Base-by-base conservation (phyloP, 1,284 basidiomycete species). In the Rugiboletus extremiorientalis region DNA sequence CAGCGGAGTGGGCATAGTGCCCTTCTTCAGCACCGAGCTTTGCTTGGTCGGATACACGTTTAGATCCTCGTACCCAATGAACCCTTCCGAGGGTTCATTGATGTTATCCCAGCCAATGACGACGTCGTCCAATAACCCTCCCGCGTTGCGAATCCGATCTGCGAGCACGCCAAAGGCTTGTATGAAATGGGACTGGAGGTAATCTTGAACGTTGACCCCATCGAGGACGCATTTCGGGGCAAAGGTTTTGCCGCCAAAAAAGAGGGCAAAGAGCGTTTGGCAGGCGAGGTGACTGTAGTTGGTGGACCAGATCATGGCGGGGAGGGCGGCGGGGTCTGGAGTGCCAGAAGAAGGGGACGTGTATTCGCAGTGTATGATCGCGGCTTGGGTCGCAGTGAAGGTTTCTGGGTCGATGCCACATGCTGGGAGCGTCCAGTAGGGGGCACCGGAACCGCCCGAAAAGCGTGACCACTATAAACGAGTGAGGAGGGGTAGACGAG, bases 91-190 rank as follows among this genome's bases (percentile, higher is more conserved):
- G 0, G 96, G 96, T 73, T 99, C 96, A 72, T 98, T 98, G 75
- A 98, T 77, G 65, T 88, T 91, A 71, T 99, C 96, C 96, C 96
- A 98, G 0, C 96, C 96, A 55, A 98, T 88, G 27, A 99, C 84
- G 62, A 92, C 94, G 43, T 87, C 84, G 47, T 98, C 96, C 28
- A 91, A 74, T 22, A 98, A 76, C 47, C 85, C 88, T 0, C 88
- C 89, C 0, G 88, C 91, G 16, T 66, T 63, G 4, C 66, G 66
- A 43, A 99, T 90, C 28, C 84, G 81, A 66, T 91, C 84, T 1
- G 91, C 94, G 36, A 99, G 81, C 37, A 79, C 75, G 0, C 84
- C 85, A 62, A 91, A 84, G 0, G 96, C 94, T 23, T 81, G 80
- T 64, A 95, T 85, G 71, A 84, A 98, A 71, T 96, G 94, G 3